Evolutionary conservation across 2,329 filamentous ascomycete species (phyloP), one percentile per base, ranked within the genome.

Genomic region (Ramularia endophylla): DNA sequence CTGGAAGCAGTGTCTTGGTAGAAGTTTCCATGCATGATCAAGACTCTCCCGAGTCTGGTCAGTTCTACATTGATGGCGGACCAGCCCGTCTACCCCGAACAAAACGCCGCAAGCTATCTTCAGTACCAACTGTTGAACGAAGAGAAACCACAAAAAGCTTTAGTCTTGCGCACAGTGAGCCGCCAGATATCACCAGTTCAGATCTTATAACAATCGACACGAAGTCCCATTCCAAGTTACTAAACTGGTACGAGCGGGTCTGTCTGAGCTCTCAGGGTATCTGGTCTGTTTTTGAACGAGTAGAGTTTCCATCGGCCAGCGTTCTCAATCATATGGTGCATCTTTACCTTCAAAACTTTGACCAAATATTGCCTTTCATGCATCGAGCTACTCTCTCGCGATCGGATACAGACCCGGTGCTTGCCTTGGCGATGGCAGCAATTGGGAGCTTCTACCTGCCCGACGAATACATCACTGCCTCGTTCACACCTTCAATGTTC

Each of bases 341-440:
- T 13, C 43, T 57, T 1, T 61, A 59, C 40, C 52, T 58, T 30
- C 53, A 56, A 6, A 41, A 48, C 27, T 61, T 62, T 27, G 51
- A 57, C 34, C 50, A 53, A 16, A 46, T 51, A 9, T 48, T 63
- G 12, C 60, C 61, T 3, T 56, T 62, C 30, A 36, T 62, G 7
- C 58, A 62, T 32, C 39, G 31, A 19, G 47, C 47, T 1, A 52
- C 46, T 3, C 50, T 60, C 31, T 22, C 41, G 19, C 27, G 31
- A 37, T 27, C 41, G 27, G 19, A 38, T 16, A 22, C 46, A 6
- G 27, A 54, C 9, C 54, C 49, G 44, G 38, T 57, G 8, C 46
- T 59, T 8, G 42, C 55, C 12, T 42, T 62, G 13, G 57, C 57
- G 6, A 44, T 61, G n/a, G 51, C 49, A 7, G 46, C 55, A 25